Evolutionary conservation across 768 basidiomycete species (phyloP), one percentile per base, ranked within the genome.

Genomic region (Clathrus columnatus): DNA sequence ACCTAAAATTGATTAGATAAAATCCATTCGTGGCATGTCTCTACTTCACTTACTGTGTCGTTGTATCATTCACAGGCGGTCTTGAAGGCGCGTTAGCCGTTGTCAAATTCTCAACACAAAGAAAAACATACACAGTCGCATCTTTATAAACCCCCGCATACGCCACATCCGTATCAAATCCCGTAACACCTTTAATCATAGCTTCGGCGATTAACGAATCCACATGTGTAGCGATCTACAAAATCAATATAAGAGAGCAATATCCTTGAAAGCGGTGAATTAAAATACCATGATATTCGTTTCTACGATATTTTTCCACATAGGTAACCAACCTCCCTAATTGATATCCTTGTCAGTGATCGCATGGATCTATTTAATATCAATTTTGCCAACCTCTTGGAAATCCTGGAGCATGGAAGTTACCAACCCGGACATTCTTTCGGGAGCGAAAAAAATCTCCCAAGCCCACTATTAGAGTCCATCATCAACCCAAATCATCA

Each of bases 221-320:
- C 6, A 86, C 85, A 60, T 92, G 87, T 0, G 87, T 90, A 8
- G 75, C 84, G 16, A 90, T 80, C 84, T 84, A 48, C 16, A 18
- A n/a, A n/a, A 42, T 36, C n/a, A 29, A 55, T 17, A 29, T 55
- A 27, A 47, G n/a, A 18, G 29, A 28, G 5, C 36, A 11, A 48
- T 46, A 1, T 11, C 20, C 17, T 27, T n/a, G n/a, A 21, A 7
- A 21, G 4, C 14, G 41, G 36, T 7, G 18, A 5, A 7, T 23
- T 29, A 24, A 55, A 62, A 4, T 54, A 81, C 82, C 88, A 91
- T 91, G 61, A 90, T 89, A 61, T 88, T 91, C 1, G 88, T 90
- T 63, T 91, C 85, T 72, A 85, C 79, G 14, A 91, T 77, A 58
- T 91, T 91, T 69, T 90, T 91, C 89, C 89, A 91, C 87, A 91